A percentile compares a stretch with the other conserved stretches of the same genome.
phyloP scores from a whole-genome alignment of 2,329 filamentous ascomycete species.

The Myriosclerotinia scirpicola region DNA sequence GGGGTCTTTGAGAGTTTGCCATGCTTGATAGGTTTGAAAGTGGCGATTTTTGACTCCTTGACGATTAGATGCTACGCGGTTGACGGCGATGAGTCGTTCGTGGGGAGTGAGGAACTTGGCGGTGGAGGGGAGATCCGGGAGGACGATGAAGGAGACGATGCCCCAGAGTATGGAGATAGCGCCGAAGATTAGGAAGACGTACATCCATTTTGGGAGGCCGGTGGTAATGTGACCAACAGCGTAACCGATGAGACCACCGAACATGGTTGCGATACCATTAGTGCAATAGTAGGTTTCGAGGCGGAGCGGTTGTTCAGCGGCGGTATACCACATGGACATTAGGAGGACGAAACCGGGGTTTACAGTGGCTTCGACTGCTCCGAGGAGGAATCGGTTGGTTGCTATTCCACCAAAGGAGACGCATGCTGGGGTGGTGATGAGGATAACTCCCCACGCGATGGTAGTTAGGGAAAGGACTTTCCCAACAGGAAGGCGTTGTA shows the following conservation, averaged over 20 bases:
- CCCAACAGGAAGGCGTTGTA: slow-evolving; percentile 51
- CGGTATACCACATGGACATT: slow-evolving; percentile 45
- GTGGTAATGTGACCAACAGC: slow-evolving; percentile 59
- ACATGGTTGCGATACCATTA: slow-evolving; percentile 46
- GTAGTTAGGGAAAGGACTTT: slow-evolving; percentile 49
- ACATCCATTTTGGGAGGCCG: slow-evolving; percentile 54
- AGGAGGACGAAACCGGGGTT: slow-evolving; percentile 50
- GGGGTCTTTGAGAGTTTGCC: slow-evolving; percentile 51
- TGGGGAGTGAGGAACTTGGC: slow-evolving; percentile 59
- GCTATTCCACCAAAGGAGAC: slow-evolving; percentile 60
- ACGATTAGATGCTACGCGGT: slow-evolving; percentile 52
- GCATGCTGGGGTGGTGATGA: slow-evolving; percentile 51
- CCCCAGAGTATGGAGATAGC: slow-evolving; percentile 56
- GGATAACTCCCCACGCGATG: slow-evolving; percentile 50
- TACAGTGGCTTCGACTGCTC: slow-evolving; percentile 55
- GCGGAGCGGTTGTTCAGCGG: slow-evolving; percentile 43
- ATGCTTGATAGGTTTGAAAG: slow-evolving; percentile 49
- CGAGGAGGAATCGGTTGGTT: slow-evolving; percentile 56
- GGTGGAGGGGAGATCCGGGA: slow-evolving; percentile 62
- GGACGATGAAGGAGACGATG: slow-evolving; percentile 53
- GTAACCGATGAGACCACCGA: slow-evolving; percentile 49
- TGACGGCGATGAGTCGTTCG: slow-evolving; percentile 56
- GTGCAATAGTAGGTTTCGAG: slow-evolving; percentile 45
- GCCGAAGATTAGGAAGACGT: slow-evolving; percentile 59
- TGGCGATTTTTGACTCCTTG: slow-evolving; percentile 55